Conservation (phyloP, 1,284 basidiomycete species). For the Austroboletus niveus region DNA sequence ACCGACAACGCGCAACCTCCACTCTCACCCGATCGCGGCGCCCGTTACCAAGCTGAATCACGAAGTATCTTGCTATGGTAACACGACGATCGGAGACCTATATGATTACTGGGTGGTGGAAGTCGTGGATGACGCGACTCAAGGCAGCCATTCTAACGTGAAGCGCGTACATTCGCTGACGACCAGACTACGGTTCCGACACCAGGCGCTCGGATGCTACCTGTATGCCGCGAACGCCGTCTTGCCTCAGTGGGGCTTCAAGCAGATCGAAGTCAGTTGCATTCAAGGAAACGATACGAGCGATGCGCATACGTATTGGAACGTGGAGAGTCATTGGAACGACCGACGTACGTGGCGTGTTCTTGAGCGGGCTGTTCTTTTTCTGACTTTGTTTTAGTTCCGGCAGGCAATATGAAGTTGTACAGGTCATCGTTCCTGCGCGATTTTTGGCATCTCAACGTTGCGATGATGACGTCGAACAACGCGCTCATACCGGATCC, state of each 20-base stretch:
- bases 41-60: slow-evolving; percentile 89
- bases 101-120: slow-evolving; percentile 95
- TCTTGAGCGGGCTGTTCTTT: background rate
- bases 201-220: slow-evolving; percentile 82
- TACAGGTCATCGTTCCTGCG: slow-evolving; percentile 92
- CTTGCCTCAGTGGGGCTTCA: slow-evolving; percentile 98
- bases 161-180: slow-evolving; percentile 85
- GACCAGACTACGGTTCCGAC: slow-evolving; percentile 84
- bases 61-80: slow-evolving; percentile 94
- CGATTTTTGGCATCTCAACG: slow-evolving; percentile 98
- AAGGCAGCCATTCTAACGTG: slow-evolving; percentile 57
- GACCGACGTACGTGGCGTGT: slow-evolving; percentile 65
- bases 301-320: slow-evolving; percentile 94
- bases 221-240: slow-evolving; percentile 86
- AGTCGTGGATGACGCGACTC: slow-evolving; percentile 86
- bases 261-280: slow-evolving; percentile 96
- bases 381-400: slow-evolving; percentile 52
- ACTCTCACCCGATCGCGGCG: slow-evolving; percentile 86
- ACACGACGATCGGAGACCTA: slow-evolving; percentile 79
- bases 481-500: slow-evolving; percentile 96
- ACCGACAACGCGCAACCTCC: slow-evolving; percentile 87
- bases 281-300: slow-evolving; percentile 83
- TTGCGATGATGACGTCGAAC: slow-evolving; percentile 99
- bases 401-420: slow-evolving; percentile 76
- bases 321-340: slow-evolving; percentile 97